Base-by-base conservation (phyloP, 139 green algal genomes). In the Micromonas pusilla region DNA sequence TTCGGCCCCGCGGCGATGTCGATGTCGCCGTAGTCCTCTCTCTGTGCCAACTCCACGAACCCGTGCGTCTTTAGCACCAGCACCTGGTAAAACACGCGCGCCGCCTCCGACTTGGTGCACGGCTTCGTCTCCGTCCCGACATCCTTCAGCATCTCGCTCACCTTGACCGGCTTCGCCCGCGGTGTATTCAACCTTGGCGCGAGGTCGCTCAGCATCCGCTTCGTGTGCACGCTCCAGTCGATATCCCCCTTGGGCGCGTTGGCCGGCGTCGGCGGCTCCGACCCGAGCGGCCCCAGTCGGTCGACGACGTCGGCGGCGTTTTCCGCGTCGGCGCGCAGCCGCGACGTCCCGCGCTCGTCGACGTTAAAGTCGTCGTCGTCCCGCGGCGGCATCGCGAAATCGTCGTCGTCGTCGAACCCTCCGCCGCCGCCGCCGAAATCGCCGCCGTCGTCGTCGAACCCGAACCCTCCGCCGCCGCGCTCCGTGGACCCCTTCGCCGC, bases 1-100 rank as follows among this genome's bases (percentile, higher is more conserved):
- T 57, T 57, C 45, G 45, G 45, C 45, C 45, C 45, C 45, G 45
- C 45, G 45, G 45, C 16, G 45, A 57, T 16, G 45, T 57, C 45
- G 23, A 75, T 36, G 68, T 75, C 68, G 21, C 36, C 68, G 37
- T 75, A 75, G n/a, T 34, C 2, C 2, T 38, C 33, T 0, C 26
- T n/a, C 30, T 75, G 68, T 13, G 6, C 37, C 2, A 75, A 34
- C n/a, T 38, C 25, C 38, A 75, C n/a, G 36, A 62, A 75, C 3
- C 33, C 68, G 37, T 75, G 68, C 68, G 68, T 39, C 3, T 62
- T 60, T 0, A 75, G 30, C 19, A 75, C 68, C 37, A 75, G 53
- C 36, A 75, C 68, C 53, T 75, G 68, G 37, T 75, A 75, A 39
- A 75, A 75, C 68, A 75, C 38, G 3, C 38, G 26, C 19, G 68